Evolutionary conservation across 768 basidiomycete species (phyloP).

Genomic region (Brasilioporus rufonigricans): DNA sequence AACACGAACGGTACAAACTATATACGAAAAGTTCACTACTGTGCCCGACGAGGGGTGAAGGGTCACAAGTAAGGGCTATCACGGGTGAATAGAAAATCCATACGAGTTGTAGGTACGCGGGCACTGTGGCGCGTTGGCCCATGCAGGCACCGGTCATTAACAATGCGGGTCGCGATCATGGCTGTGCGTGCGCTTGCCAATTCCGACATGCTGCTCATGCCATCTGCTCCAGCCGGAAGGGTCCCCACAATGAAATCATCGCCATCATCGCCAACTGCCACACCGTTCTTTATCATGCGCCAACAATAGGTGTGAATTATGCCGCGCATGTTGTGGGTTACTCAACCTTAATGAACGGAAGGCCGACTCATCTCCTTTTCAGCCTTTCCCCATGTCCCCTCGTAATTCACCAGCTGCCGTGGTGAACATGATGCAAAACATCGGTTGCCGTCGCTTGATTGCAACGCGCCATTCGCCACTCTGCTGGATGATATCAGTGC

Average conservation of each 20-base stretch:
- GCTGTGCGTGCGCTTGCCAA: no score
- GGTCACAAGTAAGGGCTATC: no score
- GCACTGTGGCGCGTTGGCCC: no score
- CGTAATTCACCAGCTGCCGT: conserved; percentile 38
- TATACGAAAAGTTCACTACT: no score
- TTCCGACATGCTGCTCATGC: conserved; percentile 41
- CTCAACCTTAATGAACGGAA: neutral
- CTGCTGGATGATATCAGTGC: conserved; percentile 31
- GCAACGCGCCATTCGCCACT: conserved; percentile 29
- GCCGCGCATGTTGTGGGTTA: neutral
- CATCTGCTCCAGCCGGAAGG: conserved; percentile 35
- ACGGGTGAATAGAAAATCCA: no score
- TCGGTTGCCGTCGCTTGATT: conserved; percentile 39
- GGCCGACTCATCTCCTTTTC: neutral
- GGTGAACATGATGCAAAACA: conserved; percentile 34
- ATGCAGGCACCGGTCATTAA: no score
- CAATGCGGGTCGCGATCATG: no score
- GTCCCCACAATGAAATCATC: conserved; percentile 33
- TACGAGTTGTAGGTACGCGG: no score
- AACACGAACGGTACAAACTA: no score
- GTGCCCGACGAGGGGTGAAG: no score
- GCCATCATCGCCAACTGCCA: conserved; percentile 40
- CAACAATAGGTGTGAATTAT: conserved; percentile 33
- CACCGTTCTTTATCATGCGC: conserved; percentile 41
- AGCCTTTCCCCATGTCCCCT: conserved; percentile 37